Evolutionary conservation across 2,329 filamentous ascomycete genomes (phyloP).

Genomic region (Pyrenochaeta sp.): DNA sequence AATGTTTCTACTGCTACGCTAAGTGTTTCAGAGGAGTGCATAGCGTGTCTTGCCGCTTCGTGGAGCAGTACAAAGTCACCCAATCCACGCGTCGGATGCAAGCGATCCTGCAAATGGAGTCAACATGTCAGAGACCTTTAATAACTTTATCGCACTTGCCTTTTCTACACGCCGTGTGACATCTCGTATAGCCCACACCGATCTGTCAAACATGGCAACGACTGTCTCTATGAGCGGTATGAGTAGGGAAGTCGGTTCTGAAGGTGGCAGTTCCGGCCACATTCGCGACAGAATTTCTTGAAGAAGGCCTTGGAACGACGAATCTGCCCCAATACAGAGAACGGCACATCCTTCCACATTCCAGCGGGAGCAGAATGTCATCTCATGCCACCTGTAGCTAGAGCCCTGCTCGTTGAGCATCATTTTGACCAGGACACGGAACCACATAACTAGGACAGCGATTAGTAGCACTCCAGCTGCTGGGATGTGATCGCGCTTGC

Average conservation of each 20-base stretch:
- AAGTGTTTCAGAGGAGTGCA: slow-evolving; percentile 24
- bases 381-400: slow-evolving; percentile 25
- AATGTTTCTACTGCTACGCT: slow-evolving; percentile 15
- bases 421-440: slow-evolving; percentile 22
- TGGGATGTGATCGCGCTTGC: neutral
- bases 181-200: slow-evolving; percentile 27
- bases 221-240: slow-evolving; percentile 23
- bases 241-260: slow-evolving; percentile 17
- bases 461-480: neutral
- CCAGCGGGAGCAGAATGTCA: slow-evolving; percentile 28
- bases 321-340: slow-evolving; percentile 18
- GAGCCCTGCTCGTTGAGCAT: neutral
- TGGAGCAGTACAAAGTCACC: slow-evolving; percentile 19
- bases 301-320: slow-evolving; percentile 10
- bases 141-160: slow-evolving; percentile 3
- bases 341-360: neutral
- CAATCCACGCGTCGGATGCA: neutral
- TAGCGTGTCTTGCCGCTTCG: slow-evolving; percentile 24
- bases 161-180: slow-evolving; percentile 21
- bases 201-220: slow-evolving; percentile 15
- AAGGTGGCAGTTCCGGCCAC: slow-evolving; percentile 3
- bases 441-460: slow-evolving; percentile 16
- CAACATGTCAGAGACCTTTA: neutral
- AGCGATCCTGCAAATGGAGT: slow-evolving; percentile 7
- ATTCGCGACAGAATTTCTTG: slow-evolving; percentile 5